Evolutionary conservation across 208 protist species (phyloP), one percentile per base, ranked within the genome.

Genomic region (Wallacemonas sp.): DNA sequence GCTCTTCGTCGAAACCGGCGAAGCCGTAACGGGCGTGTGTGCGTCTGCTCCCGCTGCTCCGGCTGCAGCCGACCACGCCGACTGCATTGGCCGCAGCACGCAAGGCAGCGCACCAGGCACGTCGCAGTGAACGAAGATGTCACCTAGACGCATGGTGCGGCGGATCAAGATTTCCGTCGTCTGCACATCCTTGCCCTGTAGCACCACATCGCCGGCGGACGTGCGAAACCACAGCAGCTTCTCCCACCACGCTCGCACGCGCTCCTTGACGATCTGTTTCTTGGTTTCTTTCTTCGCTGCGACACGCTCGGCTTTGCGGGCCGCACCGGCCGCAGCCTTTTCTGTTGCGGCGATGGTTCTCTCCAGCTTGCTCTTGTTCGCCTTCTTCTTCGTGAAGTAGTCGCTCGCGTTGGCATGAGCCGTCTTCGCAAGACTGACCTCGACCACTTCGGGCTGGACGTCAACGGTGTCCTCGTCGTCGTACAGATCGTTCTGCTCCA

Each of bases 201-300:
- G 64, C n/a, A 98, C 97, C 5, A 99, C 66, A 61, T 98, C 98
- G 34, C 98, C 98, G 33, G 97, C 92, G 8, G 83, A 90, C 0
- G 93, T 97, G 65, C 99, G 91, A 70, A 99, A 99, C 97, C 97
- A 99, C 38, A 87, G 59, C 52, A 99, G 99, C 76, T 99, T 99
- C 57, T 99, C 98, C 89, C 98, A 99, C 98, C 98, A 99, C 36
- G 83, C 85, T 6, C 85, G 66, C 68, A 90, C 89, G 26, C 98
- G 83, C 61, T 97, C 80, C 34, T 83, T 74, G 19, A 84, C 64
- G 59, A 99, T 96, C 22, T 73, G 68, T 32, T 93, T 83, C 52
- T 85, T 94, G 9, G 77, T 76, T 21, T 73, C 65, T 66, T 76
- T 79, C 68, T 82, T 89, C 41, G 89, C 86, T 1, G 90, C 66